A percentile compares a stretch with the other conserved stretches of the same genome.
These are phyloP conservation scores for Carex scoparia DNA, from an alignment of 176 grass and related monocot genomes.

Conservation along the genomic window DNA sequence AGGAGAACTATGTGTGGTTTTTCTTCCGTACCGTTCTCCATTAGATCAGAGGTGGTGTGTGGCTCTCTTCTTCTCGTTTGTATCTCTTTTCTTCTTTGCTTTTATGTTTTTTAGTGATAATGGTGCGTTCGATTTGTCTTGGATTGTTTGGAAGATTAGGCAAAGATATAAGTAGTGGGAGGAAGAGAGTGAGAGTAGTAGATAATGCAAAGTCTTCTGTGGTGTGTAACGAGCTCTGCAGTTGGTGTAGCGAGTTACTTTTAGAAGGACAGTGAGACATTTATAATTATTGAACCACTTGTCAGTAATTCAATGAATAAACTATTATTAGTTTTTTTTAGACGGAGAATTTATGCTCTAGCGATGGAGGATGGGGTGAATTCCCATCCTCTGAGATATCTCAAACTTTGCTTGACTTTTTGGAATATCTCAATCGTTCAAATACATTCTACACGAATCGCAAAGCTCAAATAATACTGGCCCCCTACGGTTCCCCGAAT, in stretches of 20 bases:
- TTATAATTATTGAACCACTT: not conserved
- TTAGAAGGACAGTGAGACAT: no score
- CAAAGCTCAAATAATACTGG: no score
- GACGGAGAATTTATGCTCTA: not conserved
- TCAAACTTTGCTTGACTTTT: no score
- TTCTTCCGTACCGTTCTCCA: slow-evolving; percentile 4
- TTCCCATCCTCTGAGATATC: no score
- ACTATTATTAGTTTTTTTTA: not conserved
- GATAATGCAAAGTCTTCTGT: not conserved
- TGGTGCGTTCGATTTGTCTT: not conserved
- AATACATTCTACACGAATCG: no score
- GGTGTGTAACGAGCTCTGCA: not conserved
- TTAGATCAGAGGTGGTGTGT: not conserved
- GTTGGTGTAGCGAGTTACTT: not conserved
- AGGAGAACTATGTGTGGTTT: slow-evolving; percentile 38
- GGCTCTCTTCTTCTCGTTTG: not conserved
- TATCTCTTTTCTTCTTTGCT: not conserved
- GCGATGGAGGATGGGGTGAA: no score
- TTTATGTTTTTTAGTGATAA: not conserved
- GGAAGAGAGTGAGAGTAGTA: not conserved
- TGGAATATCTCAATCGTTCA: no score
- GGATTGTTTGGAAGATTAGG: not conserved
- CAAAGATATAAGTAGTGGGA: not conserved
- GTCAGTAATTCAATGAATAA: not conserved
- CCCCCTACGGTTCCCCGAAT: no score